Evolutionary conservation across 2,329 filamentous ascomycete genomes (phyloP), one percentile per base, ranked within the genome.

Genomic region (Juglanconis juglandina): DNA sequence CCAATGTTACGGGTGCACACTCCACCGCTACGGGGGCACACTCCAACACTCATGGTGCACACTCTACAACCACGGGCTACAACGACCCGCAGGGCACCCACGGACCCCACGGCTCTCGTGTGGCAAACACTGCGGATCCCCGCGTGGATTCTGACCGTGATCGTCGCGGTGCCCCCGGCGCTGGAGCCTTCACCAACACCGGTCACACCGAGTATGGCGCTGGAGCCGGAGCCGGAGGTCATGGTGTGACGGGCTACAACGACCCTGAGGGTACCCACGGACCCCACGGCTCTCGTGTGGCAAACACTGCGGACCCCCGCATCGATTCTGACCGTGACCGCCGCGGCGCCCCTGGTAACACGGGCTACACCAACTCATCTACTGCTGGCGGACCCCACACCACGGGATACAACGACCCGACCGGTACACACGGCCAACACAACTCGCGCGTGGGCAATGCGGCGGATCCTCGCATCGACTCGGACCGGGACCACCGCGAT

Each of bases 101-200:
- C 50, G 79, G 80, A 8, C 76, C 77, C 14, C 79, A 83, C 68
- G 66, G 64, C 58, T 75, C 74, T 5, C 75, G 77, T 54, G 7
- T 74, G 11, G 72, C 73, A 17, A 85, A 84, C 69, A 78, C 79
- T 41, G 66, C 70, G 6, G 82, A 85, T 65, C 81, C 81, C 30
- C 73, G 81, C n/a, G 72, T 83, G 48, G 81, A 84, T 67, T 79
- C 77, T 48, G 79, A 84, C 66, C 72, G 77, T 17, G 77, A 79
- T 58, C 69, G 71, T 61, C 70, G 71, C n/a, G 70, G 68, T 49
- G 68, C 56, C 56, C 66, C 67, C 42, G 69, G 67, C 9, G 69
- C 66, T 24, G 66, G 67, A 7, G 68, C 10, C 14, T 41, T 33
- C 5, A 5, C 33, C 44, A 32, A 53, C 49, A 47, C 10, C 9